Evolutionary conservation across 2,329 filamentous ascomycete genomes (phyloP).

Genomic region (Dactylellina sp.): DNA sequence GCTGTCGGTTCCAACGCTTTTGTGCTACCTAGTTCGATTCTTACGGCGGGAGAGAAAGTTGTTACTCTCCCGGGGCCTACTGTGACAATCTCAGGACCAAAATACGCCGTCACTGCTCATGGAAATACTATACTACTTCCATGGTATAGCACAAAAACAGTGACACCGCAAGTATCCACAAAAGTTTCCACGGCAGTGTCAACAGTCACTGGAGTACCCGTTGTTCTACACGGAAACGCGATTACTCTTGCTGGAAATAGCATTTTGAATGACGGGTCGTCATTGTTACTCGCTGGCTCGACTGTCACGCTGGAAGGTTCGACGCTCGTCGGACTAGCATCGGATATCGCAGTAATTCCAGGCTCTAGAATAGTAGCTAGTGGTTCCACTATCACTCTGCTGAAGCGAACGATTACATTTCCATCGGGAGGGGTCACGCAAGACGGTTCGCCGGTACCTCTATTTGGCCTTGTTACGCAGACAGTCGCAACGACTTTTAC

Average conservation of each 20-base stretch:
- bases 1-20: background rate
- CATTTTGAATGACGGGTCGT: background rate
- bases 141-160: conserved; percentile 11
- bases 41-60: background rate
- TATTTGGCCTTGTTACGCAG: background rate
- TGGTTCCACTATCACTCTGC: background rate
- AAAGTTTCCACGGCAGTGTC: background rate
- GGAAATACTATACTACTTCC: background rate
- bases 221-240: background rate
- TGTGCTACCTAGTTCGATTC: background rate
- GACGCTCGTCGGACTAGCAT: background rate
- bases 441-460: background rate
- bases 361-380: background rate
- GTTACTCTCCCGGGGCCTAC: background rate
- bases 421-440: background rate
- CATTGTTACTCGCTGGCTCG: background rate
- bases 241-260: conserved; percentile 2
- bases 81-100: background rate
- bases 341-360: background rate
- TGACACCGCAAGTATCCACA: background rate
- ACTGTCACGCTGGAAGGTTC: conserved; percentile 7
- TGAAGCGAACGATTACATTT: background rate
- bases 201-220: background rate
- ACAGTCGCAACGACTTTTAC: background rate
- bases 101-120: background rate